Evolutionary conservation across 2,329 filamentous ascomycete genomes (phyloP).

Genomic region (Monilinia polystroma): DNA sequence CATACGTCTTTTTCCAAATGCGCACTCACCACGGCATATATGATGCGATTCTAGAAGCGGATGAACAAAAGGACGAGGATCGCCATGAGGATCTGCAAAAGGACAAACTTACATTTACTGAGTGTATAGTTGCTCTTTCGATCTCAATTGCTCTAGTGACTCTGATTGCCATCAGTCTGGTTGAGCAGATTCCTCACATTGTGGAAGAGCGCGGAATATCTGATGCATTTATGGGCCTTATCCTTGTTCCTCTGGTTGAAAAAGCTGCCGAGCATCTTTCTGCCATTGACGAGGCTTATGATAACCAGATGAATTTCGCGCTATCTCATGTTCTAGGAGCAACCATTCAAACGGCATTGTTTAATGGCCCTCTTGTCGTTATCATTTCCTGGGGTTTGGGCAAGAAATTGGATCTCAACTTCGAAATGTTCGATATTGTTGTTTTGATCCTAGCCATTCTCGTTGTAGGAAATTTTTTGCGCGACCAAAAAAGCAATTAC

Average conservation of each 20-base stretch:
- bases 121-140: constrained; percentile 64
- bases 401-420: constrained; percentile 74
- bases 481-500: constrained; percentile 88
- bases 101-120: constrained; percentile 71
- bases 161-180: constrained; percentile 70
- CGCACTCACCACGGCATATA: constrained; percentile 76
- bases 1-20: constrained; percentile 71
- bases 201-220: constrained; percentile 52
- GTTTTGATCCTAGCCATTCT: constrained; percentile 81
- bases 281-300: constrained; percentile 80
- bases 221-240: constrained; percentile 66
- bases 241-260: constrained; percentile 78
- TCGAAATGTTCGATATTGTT: constrained; percentile 84
- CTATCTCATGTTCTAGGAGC: constrained; percentile 53
- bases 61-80: constrained; percentile 68
- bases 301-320: constrained; percentile 61
- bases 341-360: constrained; percentile 83
- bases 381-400: constrained; percentile 77
- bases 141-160: constrained; percentile 68
- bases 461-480: constrained; percentile 81
- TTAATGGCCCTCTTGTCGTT: constrained; percentile 82
- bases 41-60: constrained; percentile 67
- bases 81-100: constrained; percentile 58
- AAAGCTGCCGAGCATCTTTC: constrained; percentile 85
- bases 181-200: constrained; percentile 67